Conservation (phyloP, 2,329 filamentous ascomycete genomes). For the Claviceps pazoutovae region DNA sequence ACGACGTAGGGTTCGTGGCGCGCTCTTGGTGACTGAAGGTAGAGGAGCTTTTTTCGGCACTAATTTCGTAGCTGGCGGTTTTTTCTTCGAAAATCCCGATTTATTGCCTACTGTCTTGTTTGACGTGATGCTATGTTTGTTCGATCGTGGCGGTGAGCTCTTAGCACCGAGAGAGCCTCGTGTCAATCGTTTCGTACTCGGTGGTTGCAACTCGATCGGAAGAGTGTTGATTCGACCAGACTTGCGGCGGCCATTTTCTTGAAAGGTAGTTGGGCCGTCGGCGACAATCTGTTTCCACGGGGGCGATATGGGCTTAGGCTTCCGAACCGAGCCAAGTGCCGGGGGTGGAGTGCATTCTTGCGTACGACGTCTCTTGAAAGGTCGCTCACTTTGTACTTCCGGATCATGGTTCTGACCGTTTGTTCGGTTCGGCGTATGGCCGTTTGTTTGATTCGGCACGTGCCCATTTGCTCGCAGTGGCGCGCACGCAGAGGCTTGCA, state of each 20-base stretch:
- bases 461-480: conserved; percentile 15
- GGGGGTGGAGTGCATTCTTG: conserved; percentile 29
- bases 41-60: conserved; percentile 13
- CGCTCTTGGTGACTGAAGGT: conserved; percentile 13
- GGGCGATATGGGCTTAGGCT: conserved; percentile 49
- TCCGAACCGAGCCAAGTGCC: conserved; percentile 27
- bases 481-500: conserved; percentile 11
- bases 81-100: conserved; percentile 14
- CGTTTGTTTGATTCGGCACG: conserved; percentile 23
- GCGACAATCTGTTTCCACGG: conserved; percentile 83
- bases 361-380: conserved; percentile 52
- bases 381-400: conserved; percentile 30
- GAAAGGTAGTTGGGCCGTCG: conserved; percentile 77
- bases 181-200: conserved; percentile 36
- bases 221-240: conserved; percentile 49
- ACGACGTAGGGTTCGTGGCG: conserved; percentile 22
- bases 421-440: conserved; percentile 28
- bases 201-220: conserved; percentile 37
- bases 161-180: conserved; percentile 24
- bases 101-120: conserved; percentile 17
- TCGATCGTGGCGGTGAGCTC: conserved; percentile 18
- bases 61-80: conserved; percentile 16
- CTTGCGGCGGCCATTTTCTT: conserved; percentile 56
- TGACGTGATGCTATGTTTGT: conserved; percentile 15
- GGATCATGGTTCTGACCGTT: conserved; percentile 41